Evolutionary conservation across 352 stramenopile species (phyloP).

Genomic region (Globisporangium orthogonon): DNA sequence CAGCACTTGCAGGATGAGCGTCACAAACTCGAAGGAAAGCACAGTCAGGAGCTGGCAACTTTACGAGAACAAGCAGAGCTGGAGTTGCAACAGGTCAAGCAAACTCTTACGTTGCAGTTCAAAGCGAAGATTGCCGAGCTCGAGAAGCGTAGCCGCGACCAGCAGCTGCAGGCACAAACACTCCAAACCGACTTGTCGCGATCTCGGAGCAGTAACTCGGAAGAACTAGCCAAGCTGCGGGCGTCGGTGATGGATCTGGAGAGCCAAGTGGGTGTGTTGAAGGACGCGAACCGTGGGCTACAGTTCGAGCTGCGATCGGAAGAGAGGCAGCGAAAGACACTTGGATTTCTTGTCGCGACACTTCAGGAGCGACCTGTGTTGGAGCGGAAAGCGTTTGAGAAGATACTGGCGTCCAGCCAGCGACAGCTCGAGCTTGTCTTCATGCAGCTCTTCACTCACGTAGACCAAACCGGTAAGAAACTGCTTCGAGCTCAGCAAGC

Average conservation of each 20-base stretch:
- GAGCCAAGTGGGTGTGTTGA: constrained; percentile 9
- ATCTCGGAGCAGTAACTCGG: constrained; percentile 16
- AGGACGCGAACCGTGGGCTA: constrained; percentile 8
- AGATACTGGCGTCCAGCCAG: constrained; percentile 31
- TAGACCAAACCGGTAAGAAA: neutral
- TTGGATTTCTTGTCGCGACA: constrained; percentile 28
- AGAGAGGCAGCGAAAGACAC: constrained; percentile 14
- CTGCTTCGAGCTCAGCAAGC: constrained; percentile 9
- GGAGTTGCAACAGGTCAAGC: neutral
- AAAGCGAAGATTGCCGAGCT: constrained; percentile 11
- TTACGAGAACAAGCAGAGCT: neutral
- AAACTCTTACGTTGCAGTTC: constrained; percentile 5
- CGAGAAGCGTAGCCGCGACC: neutral
- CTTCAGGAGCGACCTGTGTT: constrained; percentile 33
- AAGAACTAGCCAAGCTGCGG: constrained; percentile 1
- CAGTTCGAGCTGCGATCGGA: constrained; percentile 12
- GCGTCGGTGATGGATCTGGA: constrained; percentile 6
- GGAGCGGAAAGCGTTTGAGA: constrained; percentile 29
- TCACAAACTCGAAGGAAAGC: neutral
- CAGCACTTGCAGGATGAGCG: constrained; percentile 4
- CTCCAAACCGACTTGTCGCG: constrained; percentile 7
- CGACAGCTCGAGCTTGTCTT: constrained; percentile 25
- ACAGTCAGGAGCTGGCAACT: neutral
- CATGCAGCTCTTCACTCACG: constrained; percentile 14
- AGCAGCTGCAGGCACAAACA: constrained; percentile 1